A percentile compares a stretch with the other conserved stretches of the same genome.
phyloP scores from a whole-genome alignment of 768 basidiomycete species.

The Xerocomus potaroensis region DNA sequence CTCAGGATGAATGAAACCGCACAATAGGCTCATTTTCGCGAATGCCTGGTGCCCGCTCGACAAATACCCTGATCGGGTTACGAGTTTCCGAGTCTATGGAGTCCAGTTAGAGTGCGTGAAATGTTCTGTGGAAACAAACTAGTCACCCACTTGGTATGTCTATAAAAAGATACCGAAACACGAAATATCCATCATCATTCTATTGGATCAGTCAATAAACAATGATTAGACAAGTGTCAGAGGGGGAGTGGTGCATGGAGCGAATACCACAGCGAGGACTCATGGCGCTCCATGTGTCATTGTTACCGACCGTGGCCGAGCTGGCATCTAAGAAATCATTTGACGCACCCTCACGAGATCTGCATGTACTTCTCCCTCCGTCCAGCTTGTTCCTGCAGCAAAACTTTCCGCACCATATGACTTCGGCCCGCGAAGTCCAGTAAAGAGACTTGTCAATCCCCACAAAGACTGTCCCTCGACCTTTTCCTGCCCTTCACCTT shows the following conservation, averaged over 20 bases:
- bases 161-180: conserved; percentile 71
- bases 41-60: conserved; percentile 62
- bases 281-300: conserved; percentile 1
- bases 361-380: conserved; percentile 79
- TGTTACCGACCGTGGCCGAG: neutral
- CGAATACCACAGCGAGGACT: conserved; percentile 1
- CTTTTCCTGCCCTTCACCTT: conserved; percentile 27
- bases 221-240: conserved; percentile 3
- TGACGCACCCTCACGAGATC: conserved; percentile 65
- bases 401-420: conserved; percentile 26
- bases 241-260: neutral
- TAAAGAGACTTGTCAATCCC: conserved; percentile 65
- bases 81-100: conserved; percentile 55
- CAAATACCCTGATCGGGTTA: conserved; percentile 63
- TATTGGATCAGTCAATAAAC: conserved; percentile 28
- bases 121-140: conserved; percentile 17
- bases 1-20: conserved; percentile 51
- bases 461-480: conserved; percentile 39
- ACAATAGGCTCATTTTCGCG: conserved; percentile 68
- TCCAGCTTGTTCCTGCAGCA: conserved; percentile 45
- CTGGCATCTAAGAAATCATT: conserved; percentile 3
- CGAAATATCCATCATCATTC: conserved; percentile 76
- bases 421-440: conserved; percentile 49
- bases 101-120: conserved; percentile 8
- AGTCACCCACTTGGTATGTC: conserved; percentile 69